A percentile compares a stretch with the other conserved stretches of the same genome.
Evolutionary conservation across 345 rosid genomes (phyloP).

Genomic region (Melaleuca quinquenervia): DNA sequence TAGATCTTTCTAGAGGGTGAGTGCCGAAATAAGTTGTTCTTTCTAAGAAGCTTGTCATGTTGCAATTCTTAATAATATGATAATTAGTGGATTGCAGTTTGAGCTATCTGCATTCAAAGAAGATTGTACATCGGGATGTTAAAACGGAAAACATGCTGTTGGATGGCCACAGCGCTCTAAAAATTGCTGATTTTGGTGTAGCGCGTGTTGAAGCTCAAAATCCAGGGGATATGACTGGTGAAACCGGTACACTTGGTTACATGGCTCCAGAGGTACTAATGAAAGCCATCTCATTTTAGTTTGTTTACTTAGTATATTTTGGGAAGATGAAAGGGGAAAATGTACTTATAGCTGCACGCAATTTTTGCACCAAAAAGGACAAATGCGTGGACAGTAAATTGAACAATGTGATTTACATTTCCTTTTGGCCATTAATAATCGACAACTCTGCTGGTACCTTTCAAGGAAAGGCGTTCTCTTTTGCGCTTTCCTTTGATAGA

Average conservation of each 20-base stretch:
- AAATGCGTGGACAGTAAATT: background rate
- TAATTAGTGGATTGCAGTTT: slow-evolving; percentile 35
- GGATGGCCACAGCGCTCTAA: slow-evolving; percentile 45
- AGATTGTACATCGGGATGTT: slow-evolving; percentile 95
- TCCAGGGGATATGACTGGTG: slow-evolving; percentile 94
- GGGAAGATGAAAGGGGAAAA: background rate
- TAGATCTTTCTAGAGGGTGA: slow-evolving; percentile 90
- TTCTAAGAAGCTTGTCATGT: background rate
- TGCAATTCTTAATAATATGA: background rate
- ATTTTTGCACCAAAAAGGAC: background rate
- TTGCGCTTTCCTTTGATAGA: background rate
- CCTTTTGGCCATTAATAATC: background rate
- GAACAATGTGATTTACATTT: background rate
- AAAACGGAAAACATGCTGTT: slow-evolving; percentile 88
- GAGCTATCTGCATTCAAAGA: slow-evolving; percentile 79
- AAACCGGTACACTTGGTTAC: slow-evolving; percentile 92
- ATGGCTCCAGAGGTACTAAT: slow-evolving; percentile 93
- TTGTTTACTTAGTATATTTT: background rate
- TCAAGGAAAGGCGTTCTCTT: background rate
- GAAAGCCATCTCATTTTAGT: background rate
- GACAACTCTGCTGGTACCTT: background rate
- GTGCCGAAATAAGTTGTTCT: background rate
- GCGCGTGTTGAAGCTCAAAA: slow-evolving; percentile 97
- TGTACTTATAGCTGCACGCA: background rate
- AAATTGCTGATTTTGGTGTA: slow-evolving; percentile 96